These are phyloP conservation scores for Corymbia citriodora DNA, from an alignment of 441 rosid species.

Conservation along the genomic window DNA sequence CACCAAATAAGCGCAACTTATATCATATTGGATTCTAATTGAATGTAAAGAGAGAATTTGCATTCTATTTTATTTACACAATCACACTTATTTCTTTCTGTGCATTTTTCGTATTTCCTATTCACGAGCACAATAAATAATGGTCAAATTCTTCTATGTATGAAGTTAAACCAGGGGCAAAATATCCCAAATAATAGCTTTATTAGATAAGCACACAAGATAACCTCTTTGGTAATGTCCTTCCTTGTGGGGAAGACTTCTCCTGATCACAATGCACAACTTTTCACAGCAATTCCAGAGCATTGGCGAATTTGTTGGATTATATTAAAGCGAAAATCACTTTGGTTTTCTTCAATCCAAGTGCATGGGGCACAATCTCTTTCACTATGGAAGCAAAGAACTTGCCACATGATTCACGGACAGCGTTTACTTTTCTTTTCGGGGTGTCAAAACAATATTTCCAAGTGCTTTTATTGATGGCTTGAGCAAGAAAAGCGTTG, in stretches of 20 bases:
- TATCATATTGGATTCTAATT: not conserved
- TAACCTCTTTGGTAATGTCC: not conserved
- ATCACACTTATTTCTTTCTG: not conserved
- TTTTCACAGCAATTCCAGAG: constrained; percentile 12
- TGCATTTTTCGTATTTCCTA: not conserved
- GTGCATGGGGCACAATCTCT: too few relatives aligned
- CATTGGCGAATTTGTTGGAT: too few relatives aligned
- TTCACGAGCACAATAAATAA: not conserved
- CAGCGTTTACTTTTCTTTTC: too few relatives aligned
- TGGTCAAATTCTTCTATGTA: not conserved
- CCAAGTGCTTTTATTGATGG: too few relatives aligned
- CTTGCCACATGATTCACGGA: too few relatives aligned
- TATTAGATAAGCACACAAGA: not conserved
- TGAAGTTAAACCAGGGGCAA: not conserved
- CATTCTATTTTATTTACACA: too few relatives aligned
- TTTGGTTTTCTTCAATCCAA: too few relatives aligned
- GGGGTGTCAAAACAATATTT: too few relatives aligned
- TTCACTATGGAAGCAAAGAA: too few relatives aligned
- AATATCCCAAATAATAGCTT: not conserved
- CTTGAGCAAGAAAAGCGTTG: not conserved
- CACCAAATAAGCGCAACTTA: too few relatives aligned
- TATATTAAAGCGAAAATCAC: too few relatives aligned
- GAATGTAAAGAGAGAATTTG: not conserved
- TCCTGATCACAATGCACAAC: not conserved
- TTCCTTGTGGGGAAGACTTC: not conserved